Evolutionary conservation across 2,329 filamentous ascomycete genomes (phyloP).

Genomic region (Plectosphaerella plurivora): DNA sequence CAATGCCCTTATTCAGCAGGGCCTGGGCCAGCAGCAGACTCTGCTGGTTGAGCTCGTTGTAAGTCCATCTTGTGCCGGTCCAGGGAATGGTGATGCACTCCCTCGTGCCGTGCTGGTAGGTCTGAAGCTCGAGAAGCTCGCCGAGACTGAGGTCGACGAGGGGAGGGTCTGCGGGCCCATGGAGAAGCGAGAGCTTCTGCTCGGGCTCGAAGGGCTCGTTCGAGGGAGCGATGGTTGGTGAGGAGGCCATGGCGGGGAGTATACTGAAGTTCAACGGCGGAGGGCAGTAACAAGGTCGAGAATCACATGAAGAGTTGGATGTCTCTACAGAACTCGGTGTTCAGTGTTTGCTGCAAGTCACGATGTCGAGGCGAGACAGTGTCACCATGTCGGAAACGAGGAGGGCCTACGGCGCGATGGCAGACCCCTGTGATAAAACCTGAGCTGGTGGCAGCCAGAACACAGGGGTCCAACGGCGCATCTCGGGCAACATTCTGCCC

Average conservation of each 20-base stretch:
- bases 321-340: no score
- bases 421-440: no score
- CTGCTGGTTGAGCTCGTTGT: slow-evolving; percentile 59
- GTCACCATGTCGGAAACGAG: no score
- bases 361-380: no score
- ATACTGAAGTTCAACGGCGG: no score
- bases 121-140: slow-evolving; percentile 68
- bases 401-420: no score
- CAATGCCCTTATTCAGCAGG: slow-evolving; percentile 61
- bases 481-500: no score
- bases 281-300: no score
- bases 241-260: not conserved
- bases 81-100: slow-evolving; percentile 72
- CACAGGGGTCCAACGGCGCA: no score
- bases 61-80: slow-evolving; percentile 72
- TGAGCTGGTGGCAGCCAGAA: no score
- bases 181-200: slow-evolving; percentile 53
- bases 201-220: slow-evolving; percentile 19
- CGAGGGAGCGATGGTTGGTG: slow-evolving; percentile 9
- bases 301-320: no score
- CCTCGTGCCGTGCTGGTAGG: slow-evolving; percentile 56
- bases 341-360: no score
- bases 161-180: slow-evolving; percentile 64
- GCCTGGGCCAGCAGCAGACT: slow-evolving; percentile 60
- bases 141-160: slow-evolving; percentile 69